Base-by-base conservation (phyloP, 257 asterid genomes). In the Ligustrum vulgare region DNA sequence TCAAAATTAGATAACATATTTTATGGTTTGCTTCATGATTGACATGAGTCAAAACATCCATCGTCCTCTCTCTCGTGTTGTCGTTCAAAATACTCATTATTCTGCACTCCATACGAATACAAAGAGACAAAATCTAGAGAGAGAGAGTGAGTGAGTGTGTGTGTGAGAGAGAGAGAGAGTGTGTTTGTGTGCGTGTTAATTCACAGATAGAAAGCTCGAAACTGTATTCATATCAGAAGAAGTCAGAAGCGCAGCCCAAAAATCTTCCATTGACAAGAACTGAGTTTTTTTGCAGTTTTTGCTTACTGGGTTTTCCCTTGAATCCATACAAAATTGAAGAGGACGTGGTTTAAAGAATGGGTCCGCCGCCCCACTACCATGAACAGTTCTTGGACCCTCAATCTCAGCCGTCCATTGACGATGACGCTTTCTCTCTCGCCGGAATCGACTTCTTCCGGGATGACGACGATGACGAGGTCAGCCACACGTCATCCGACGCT, bases 401-500 rank as follows among this genome's bases (percentile, higher is more conserved):
- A 25, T 69, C 84, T 70, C 91, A 87, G 32, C 66, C 66, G 34
- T 47, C 90, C 68, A 79, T 84, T n/a, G 90, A 88, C 66, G 91
- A 89, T 45, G 91, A 86, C 63, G 86, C 88, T 11, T 94, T 89
- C 83, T 79, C 90, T 43, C 86, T 90, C 3, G 3, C 33, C 33
- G 67, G 34, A 23, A 60, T 60, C 73, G 89, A 84, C 20, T 88
- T 92, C 75, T 88, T 92, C 89, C 89, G 90, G 20, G 95, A 88
- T 56, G 96, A 86, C 69, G 97, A 89, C 0, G 97, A 90, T 33
- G 98, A 92, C 6, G 92, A 85, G 78, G 84, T 81, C 79, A 90
- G 95, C 82, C 94, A 83, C 75, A 83, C 91, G 12, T 90, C 98
- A 1, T 92, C 97, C 70, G 96, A 90, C 58, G 86, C 94, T 31